Percentiles rank a stretch among this genome's conserved stretches.
Conservation (phyloP, 2,329 filamentous ascomycete species). For the Stemphylium vesicarium region DNA sequence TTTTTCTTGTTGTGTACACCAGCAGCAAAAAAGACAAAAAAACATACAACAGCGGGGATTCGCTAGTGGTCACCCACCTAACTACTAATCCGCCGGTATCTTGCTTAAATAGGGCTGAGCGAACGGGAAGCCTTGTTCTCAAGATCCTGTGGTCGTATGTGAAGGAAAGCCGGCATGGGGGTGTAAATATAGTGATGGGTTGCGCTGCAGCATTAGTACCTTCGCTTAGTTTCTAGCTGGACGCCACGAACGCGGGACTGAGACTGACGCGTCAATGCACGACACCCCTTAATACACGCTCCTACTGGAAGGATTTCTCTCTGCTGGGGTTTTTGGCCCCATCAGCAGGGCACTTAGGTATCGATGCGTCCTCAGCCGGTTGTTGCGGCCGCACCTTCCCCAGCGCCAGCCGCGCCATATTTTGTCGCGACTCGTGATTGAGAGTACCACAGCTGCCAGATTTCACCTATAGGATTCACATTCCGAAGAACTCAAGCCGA, state of each 20-base stretch:
- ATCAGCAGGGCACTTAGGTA: background rate
- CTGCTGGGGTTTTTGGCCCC: conserved; percentile 2
- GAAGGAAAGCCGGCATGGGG: too few species aligned
- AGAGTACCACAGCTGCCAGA: background rate
- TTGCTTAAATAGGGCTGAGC: too few species aligned
- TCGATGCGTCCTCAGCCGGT: background rate
- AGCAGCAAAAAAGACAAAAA: too few species aligned
- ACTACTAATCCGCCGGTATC: too few species aligned
- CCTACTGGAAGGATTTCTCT: conserved; percentile 2
- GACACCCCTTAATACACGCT: background rate
- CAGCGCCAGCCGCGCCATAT: background rate
- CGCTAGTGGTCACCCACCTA: too few species aligned
- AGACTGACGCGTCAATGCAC: background rate
- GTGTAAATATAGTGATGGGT: too few species aligned
- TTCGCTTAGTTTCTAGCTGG: too few species aligned
- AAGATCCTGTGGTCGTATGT: background rate
- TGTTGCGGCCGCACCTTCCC: background rate
- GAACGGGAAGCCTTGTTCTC: too few species aligned
- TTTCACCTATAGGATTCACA: background rate
- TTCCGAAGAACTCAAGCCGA: background rate
- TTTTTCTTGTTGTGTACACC: too few species aligned
- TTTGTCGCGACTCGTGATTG: background rate
- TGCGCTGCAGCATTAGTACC: too few species aligned
- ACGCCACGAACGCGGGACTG: too few species aligned
- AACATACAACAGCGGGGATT: too few species aligned